These are phyloP conservation scores for Lentinula sp. DNA, from an alignment of 768 basidiomycete species.

Conservation along the genomic window DNA sequence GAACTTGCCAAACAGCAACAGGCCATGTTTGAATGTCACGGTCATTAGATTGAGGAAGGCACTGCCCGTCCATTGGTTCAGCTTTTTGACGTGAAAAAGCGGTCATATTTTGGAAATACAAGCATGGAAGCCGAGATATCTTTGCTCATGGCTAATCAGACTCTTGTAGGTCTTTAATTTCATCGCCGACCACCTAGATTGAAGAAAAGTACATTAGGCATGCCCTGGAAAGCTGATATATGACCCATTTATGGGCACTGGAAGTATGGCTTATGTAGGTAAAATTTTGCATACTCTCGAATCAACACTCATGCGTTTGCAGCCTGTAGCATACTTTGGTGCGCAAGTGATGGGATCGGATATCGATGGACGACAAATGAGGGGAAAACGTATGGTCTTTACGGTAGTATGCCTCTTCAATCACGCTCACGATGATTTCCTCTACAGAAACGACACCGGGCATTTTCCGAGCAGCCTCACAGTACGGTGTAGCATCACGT, in stretches of 20 bases:
- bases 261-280: constrained; percentile 83
- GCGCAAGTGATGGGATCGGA: constrained; percentile 86
- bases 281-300: not conserved
- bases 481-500: constrained; percentile 70
- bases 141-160: constrained; percentile 94
- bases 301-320: constrained; percentile 1
- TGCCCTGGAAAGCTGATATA: constrained; percentile 87
- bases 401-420: not conserved
- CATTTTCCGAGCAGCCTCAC: constrained; percentile 70
- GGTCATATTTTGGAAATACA: constrained; percentile 90
- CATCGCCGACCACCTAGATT: not conserved
- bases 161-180: constrained; percentile 46
- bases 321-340: constrained; percentile 88
- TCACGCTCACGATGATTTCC: not conserved
- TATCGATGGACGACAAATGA: constrained; percentile 96
- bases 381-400: constrained; percentile 68
- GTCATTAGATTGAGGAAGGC: constrained; percentile 49
- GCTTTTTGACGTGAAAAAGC: constrained; percentile 83
- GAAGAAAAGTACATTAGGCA: constrained; percentile 42
- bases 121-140: constrained; percentile 98
- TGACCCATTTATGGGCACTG: constrained; percentile 94
- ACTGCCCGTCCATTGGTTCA: constrained; percentile 61
- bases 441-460: constrained; percentile 49
- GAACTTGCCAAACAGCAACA: not conserved
- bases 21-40: constrained; percentile 13